Percentiles rank a stretch among this genome's conserved stretches.
Evolutionary conservation across 768 basidiomycete species (phyloP).

Genomic region (Auriscalpium orientale): DNA sequence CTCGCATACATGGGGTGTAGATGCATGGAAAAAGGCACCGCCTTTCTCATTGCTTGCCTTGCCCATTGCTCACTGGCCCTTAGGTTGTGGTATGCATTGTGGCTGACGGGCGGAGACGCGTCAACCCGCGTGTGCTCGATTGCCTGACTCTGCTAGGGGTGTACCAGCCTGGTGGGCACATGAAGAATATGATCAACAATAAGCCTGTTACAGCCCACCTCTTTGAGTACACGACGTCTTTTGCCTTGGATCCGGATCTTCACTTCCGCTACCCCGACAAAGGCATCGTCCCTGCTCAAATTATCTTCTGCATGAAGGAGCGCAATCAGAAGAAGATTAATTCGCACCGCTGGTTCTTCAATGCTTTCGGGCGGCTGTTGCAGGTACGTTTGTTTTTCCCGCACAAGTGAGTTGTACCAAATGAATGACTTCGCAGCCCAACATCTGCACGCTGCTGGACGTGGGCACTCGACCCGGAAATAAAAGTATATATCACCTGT

Average conservation of each 20-base stretch:
- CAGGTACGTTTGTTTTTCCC: constrained; percentile 40
- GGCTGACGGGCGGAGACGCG: constrained; percentile 76
- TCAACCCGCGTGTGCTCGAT: constrained; percentile 80
- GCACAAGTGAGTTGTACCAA: too few relatives aligned
- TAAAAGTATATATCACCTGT: constrained; percentile 87
- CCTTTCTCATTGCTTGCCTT: not conserved
- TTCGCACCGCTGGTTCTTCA: constrained; percentile 96
- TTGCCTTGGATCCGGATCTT: constrained; percentile 69
- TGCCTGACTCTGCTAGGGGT: constrained; percentile 90
- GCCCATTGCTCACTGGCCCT: not conserved
- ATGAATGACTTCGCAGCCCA: constrained; percentile 46
- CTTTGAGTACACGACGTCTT: constrained; percentile 84
- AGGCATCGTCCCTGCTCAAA: constrained; percentile 91
- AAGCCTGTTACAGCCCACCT: constrained; percentile 67
- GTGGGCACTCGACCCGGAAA: constrained; percentile 88
- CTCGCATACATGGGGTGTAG: constrained; percentile 91
- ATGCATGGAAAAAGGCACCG: constrained; percentile 89
- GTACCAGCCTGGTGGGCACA: constrained; percentile 66
- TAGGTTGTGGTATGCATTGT: constrained; percentile 91
- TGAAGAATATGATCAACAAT: constrained; percentile 61
- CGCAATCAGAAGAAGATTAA: constrained; percentile 97
- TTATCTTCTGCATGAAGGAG: constrained; percentile 87
- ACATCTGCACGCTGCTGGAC: constrained; percentile 87
- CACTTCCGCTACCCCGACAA: constrained; percentile 88
- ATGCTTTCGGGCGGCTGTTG: constrained; percentile 78